Base-by-base conservation (phyloP, 1,284 basidiomycete species). In the Blastosporella zonata region DNA sequence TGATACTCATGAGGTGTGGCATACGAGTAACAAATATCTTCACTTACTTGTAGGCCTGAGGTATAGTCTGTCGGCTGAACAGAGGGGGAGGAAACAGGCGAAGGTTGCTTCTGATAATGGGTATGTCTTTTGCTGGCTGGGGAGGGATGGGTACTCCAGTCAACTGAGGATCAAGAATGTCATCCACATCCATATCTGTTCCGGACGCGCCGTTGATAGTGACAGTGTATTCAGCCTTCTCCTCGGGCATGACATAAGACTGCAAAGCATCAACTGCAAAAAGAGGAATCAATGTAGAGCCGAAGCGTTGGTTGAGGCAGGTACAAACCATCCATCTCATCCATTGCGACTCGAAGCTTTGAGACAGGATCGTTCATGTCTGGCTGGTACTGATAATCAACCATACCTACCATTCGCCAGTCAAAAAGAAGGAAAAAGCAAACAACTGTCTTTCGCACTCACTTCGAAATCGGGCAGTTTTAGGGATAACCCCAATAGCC, bases 401-500 rank as follows among this genome's bases (percentile, higher is more conserved):
- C 90, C 89, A 96, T 92, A 52, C 84, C 93, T 97, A 46, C 6
- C 46, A 27, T 12, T 20, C 22, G 4, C 53, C 6, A 35, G 54
- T 42, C 20, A 37, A 9, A 50, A 23, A 39, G 15, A 18, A 28
- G 21, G 9, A 27, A 25, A 31, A 36, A 33, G 41, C 28, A 38
- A 21, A 25, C 7, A 40, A 40, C 33, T n/a, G n/a, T 22, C 33
- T 38, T 38, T n/a, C n/a, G 23, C 22, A 60, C 86, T 68, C 59
- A 94, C 93, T 86, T 67, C 94, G 79, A 70, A 98, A 98, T 35
- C 96, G 78, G 31, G 87, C 86, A 0, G 93, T 93, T 68, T 89
- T 91, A 1, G 82, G 74, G 17, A 90, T 77, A 12, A 86, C 68
- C 0, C 95, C 96, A 0, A 92, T 65, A 0, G 87, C 77, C 55